Percentiles rank a stretch among this genome's conserved stretches.
phyloP scores from a whole-genome alignment of 2,329 filamentous ascomycete genomes.

The Aspergillus aculeatus region DNA sequence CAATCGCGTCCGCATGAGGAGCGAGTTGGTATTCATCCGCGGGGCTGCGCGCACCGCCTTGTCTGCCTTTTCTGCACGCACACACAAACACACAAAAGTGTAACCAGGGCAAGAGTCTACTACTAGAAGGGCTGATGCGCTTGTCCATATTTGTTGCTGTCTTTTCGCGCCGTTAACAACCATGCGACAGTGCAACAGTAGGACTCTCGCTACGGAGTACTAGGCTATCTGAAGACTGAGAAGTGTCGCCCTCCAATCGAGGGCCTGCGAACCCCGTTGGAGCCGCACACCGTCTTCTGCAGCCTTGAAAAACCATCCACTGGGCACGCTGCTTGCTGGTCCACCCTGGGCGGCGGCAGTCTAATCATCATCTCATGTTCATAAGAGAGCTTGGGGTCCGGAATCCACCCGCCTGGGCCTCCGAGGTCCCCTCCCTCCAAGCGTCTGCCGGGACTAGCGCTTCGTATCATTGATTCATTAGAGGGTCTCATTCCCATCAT shows the following conservation, averaged over 20 bases:
- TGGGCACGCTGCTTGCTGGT: neutral
- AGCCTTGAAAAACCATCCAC: constrained; percentile 1
- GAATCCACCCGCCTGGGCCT: constrained; percentile 1
- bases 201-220: too few relatives aligned
- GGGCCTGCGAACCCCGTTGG: neutral
- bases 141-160: neutral
- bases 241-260: neutral
- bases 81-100: neutral
- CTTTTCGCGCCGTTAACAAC: neutral
- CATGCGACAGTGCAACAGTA: neutral
- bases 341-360: neutral
- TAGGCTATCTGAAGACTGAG: too few relatives aligned
- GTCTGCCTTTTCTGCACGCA: neutral
- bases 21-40: neutral
- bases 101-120: too few relatives aligned
- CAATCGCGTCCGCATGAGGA: neutral
- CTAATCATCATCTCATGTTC: neutral
- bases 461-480: neutral
- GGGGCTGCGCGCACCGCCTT: neutral
- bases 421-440: neutral
- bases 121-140: neutral
- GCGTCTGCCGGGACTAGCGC: neutral
- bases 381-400: neutral
- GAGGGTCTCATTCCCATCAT: neutral
- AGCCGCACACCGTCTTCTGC: constrained; percentile 5